Evolutionary conservation across 495 filamentous ascomycete species (phyloP), one percentile per base, ranked within the genome.

Genomic region (Penicillium silybi): DNA sequence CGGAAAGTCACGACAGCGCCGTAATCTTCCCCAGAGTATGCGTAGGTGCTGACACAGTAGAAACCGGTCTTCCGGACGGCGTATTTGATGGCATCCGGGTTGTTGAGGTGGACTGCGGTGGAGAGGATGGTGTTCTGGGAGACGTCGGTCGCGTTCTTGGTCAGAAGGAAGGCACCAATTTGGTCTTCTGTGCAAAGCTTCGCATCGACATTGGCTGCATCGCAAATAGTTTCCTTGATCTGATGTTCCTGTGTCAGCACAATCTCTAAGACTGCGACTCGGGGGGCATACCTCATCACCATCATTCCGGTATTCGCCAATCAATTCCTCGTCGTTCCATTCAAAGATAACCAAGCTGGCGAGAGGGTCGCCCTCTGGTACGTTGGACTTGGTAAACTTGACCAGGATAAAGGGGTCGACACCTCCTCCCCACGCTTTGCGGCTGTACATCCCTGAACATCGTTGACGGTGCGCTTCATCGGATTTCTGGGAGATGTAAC

Each of bases 401-500:
- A 87, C 81, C 52, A 85, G 75, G 67, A 99, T 95, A 72, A 86
- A 92, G 9, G 93, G 95, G 53, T 97, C 89, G 45, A 89, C 78
- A 27, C 80, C 82, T 59, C 93, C 93, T 54, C 90, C 89, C 93
- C 93, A 99, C 17, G 86, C 72, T 58, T 84, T 89, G 63, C 80
- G 85, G 68, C 85, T 92, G 72, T 97, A 99, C 93, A 99, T 97
- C 71, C 93, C 93, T 65, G 89, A 85, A 73, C 93, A 99, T 85
- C 87, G 81, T 72, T 96, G 89, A 57, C 81, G 72, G 68, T 90
- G 86, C 25, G 85, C 79, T 34, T 88, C 81, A 57, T 85, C 83
- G 65, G 93, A 78, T 67, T 87, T 83, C 86, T 91, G 39, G 16
- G 35, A 3, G 16, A n/a, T 17, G 19, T 39, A 15, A 15, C 18